phyloP scores from a whole-genome alignment of 352 stramenopile genomes.

The Globisporangium cystogenes region DNA sequence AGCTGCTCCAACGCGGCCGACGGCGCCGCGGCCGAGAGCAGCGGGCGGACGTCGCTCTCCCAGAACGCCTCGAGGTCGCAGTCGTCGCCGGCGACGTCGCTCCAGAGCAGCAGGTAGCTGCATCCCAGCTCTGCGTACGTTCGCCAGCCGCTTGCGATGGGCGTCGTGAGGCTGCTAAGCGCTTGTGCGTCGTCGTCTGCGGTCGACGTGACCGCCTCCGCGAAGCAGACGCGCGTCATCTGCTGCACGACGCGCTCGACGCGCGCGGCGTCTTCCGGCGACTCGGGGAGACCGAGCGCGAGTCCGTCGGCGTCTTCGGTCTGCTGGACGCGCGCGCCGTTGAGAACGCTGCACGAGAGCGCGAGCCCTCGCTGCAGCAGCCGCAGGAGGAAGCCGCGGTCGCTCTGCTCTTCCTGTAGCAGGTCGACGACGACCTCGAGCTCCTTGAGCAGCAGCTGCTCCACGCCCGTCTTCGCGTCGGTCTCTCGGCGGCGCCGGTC shows the following conservation, averaged over 20 bases:
- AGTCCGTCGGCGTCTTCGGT: background rate
- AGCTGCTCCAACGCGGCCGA: slow-evolving; percentile 4
- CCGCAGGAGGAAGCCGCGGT: slow-evolving; percentile 44
- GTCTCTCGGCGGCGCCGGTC: slow-evolving; percentile 28
- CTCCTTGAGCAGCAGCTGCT: slow-evolving; percentile 50
- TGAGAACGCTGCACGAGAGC: slow-evolving; percentile 26
- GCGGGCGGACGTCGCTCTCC: slow-evolving; percentile 22
- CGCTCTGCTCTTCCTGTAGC: slow-evolving; percentile 46
- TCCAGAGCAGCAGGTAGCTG: slow-evolving; percentile 41
- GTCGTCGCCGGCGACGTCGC: slow-evolving; percentile 21
- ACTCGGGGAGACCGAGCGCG: background rate
- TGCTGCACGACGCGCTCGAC: slow-evolving; percentile 18
- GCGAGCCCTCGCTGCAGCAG: slow-evolving; percentile 59
- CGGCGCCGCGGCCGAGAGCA: slow-evolving; percentile 1
- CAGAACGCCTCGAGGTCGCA: slow-evolving; percentile 33
- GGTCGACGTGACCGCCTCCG: slow-evolving; percentile 13
- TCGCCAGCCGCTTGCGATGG: background rate
- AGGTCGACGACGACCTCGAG: slow-evolving; percentile 66
- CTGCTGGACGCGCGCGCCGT: background rate
- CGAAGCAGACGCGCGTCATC: slow-evolving; percentile 30
- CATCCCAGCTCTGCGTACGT: slow-evolving; percentile 35
- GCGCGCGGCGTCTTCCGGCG: background rate
- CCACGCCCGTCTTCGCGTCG: slow-evolving; percentile 21
- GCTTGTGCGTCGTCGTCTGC: background rate
- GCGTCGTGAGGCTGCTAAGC: no score